Conservation (phyloP, 2,329 filamentous ascomycete genomes). For the Pestalotiopsis sp. region DNA sequence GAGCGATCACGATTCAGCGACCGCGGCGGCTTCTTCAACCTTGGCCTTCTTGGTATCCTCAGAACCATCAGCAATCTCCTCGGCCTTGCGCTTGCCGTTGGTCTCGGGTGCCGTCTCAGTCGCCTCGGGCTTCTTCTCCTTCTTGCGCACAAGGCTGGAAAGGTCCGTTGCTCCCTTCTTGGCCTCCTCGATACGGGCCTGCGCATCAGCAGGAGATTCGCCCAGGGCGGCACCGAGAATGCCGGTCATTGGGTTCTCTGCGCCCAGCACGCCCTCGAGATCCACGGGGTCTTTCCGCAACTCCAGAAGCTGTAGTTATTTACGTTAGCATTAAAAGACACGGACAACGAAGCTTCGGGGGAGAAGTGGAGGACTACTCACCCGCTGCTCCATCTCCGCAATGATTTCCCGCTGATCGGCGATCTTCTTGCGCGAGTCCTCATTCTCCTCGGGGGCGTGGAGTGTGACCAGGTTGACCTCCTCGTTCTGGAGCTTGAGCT, state of each 20-base stretch:
- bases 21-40: slow-evolving; percentile 28
- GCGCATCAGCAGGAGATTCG: slow-evolving; percentile 61
- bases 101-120: slow-evolving; percentile 26
- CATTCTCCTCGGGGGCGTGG: slow-evolving; percentile 69
- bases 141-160: slow-evolving; percentile 74
- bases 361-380: slow-evolving; percentile 42
- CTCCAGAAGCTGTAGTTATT: slow-evolving; percentile 61
- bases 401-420: slow-evolving; percentile 78
- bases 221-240: slow-evolving; percentile 67
- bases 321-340: slow-evolving; percentile 22
- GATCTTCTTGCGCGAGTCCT: slow-evolving; percentile 64
- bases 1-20: slow-evolving; percentile 7
- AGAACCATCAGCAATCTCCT: slow-evolving; percentile 33
- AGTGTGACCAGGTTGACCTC: slow-evolving; percentile 67
- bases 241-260: slow-evolving; percentile 55
- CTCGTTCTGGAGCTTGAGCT: slow-evolving; percentile 71
- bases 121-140: slow-evolving; percentile 37
- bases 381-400: slow-evolving; percentile 76
- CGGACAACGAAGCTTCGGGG: slow-evolving; percentile 24
- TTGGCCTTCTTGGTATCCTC: slow-evolving; percentile 41
- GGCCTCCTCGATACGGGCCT: slow-evolving; percentile 71
- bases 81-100: slow-evolving; percentile 48
- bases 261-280: slow-evolving; percentile 56
- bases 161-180: slow-evolving; percentile 76
- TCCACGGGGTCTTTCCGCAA: slow-evolving; percentile 66